Percentiles rank a stretch among this genome's conserved stretches.
phyloP scores from a whole-genome alignment of 176 grass and related monocot genomes.

The Eragrostis nindensis region DNA sequence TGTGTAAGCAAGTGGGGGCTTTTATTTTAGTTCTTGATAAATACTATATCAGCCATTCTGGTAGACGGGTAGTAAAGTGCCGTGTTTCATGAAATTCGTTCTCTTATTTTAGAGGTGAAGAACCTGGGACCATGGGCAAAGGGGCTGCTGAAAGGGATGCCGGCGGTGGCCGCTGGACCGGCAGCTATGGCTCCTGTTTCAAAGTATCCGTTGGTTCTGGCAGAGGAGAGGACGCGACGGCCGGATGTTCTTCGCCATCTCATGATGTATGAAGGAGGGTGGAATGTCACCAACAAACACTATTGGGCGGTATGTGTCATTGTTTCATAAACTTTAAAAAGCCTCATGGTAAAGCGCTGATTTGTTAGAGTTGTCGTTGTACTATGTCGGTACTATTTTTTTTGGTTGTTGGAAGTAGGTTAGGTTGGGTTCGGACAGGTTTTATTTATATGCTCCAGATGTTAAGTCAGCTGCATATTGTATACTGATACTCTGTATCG shows the following conservation, averaged over 20 bases:
- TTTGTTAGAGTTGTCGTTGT: slow-evolving; percentile 36
- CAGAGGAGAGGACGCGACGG: slow-evolving; percentile 74
- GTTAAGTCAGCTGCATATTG: slow-evolving; percentile 8
- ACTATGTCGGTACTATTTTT: slow-evolving; percentile 1
- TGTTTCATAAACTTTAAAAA: slow-evolving; percentile 10
- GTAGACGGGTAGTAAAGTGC: slow-evolving; percentile 31
- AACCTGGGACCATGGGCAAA: slow-evolving; percentile 86
- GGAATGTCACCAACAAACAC: slow-evolving; percentile 88
- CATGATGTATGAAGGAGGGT: slow-evolving; percentile 74
- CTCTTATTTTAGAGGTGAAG: slow-evolving; percentile 58
- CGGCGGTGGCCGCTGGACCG: slow-evolving; percentile 40
- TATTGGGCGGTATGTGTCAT: slow-evolving; percentile 82
- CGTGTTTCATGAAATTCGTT: slow-evolving; percentile 2
- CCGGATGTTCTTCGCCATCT: slow-evolving; percentile 75
- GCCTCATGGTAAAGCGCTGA: slow-evolving; percentile 15
- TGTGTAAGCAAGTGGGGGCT: slow-evolving; percentile 24
- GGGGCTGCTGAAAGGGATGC: slow-evolving; percentile 71
- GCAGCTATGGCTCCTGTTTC: slow-evolving; percentile 46
- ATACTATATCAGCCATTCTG: slow-evolving; percentile 14
- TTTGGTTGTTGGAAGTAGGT: slow-evolving; percentile 42
- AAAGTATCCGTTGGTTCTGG: slow-evolving; percentile 77
- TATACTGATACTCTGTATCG: slow-evolving; percentile 4
- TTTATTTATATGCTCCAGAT: slow-evolving; percentile 10
- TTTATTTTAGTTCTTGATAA: not conserved
- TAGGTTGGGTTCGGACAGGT: slow-evolving; percentile 28